Percentiles rank a stretch among this genome's conserved stretches.
Conservation (phyloP, 352 stramenopile species). For the Globisporangium megalacanthum region DNA sequence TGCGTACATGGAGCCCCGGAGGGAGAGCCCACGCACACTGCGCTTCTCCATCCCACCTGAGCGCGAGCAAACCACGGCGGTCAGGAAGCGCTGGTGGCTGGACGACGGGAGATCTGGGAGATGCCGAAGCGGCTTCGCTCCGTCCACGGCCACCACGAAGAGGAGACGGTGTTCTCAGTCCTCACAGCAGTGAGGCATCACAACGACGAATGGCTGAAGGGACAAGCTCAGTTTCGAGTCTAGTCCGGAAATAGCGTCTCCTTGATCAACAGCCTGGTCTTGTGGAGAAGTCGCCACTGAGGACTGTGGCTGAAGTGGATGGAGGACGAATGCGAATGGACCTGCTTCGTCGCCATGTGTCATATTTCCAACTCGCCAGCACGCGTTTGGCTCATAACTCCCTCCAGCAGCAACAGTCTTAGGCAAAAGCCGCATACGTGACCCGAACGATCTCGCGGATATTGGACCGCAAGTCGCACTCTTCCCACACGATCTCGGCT, state of each 20-base stretch:
- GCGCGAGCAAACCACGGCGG: neutral
- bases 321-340: neutral
- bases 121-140: neutral
- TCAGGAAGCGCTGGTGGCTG: neutral
- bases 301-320: neutral
- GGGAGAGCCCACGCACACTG: conserved; percentile 20
- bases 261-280: too few species aligned
- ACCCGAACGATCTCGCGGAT: conserved; percentile 79
- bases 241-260: neutral
- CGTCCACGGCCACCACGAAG: too few species aligned
- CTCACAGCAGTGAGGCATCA: too few species aligned
- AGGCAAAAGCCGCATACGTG: conserved; percentile 14
- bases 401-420: neutral
- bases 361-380: conserved; percentile 2
- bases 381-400: too few species aligned
- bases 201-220: too few species aligned
- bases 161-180: too few species aligned
- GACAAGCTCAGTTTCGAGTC: neutral
- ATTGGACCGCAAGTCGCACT: conserved; percentile 65
- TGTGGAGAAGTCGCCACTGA: too few species aligned
- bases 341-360: conserved; percentile 8
- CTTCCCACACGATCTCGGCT: conserved; percentile 63
- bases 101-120: too few species aligned
- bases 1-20: conserved; percentile 34
- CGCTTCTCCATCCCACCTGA: conserved; percentile 11